Evolutionary conservation across 768 basidiomycete genomes (phyloP).

Genomic region (Tricholoma matsutake): DNA sequence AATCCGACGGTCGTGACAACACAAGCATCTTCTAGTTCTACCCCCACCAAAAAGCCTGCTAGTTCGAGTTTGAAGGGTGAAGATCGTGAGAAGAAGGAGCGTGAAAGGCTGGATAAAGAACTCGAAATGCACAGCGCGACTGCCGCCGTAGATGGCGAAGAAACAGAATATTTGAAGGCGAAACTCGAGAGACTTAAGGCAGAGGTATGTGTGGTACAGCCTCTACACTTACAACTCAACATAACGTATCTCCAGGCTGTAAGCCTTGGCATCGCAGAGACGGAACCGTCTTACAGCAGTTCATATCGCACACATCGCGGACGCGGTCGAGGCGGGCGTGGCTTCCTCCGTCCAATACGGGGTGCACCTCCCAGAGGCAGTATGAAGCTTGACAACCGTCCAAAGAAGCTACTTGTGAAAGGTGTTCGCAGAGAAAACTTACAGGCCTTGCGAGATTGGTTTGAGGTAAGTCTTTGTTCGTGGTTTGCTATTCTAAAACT

Average conservation of each 20-base stretch:
- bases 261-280: conserved; percentile 64
- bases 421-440: conserved; percentile 51
- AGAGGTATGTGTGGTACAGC: conserved; percentile 51
- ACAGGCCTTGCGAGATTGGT: conserved; percentile 77
- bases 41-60: conserved; percentile 17
- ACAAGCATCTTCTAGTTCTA: conserved; percentile 24
- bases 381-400: conserved; percentile 90
- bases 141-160: conserved; percentile 35
- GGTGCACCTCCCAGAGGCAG: conserved; percentile 63
- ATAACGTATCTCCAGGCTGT: conserved; percentile 50
- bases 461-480: conserved; percentile 50
- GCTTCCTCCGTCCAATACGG: conserved; percentile 59
- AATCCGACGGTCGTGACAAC: conserved; percentile 37
- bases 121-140: conserved; percentile 62
- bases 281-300: conserved; percentile 35
- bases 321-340: conserved; percentile 57
- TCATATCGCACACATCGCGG: conserved; percentile 70
- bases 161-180: conserved; percentile 68
- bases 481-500: background rate
- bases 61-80: conserved; percentile 21
- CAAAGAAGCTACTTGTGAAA: conserved; percentile 75
- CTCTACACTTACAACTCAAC: background rate
- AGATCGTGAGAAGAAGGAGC: conserved; percentile 54
- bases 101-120: conserved; percentile 76
- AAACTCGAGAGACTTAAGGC: conserved; percentile 75